These are phyloP conservation scores for Pythium folliculosum DNA, from an alignment of 352 stramenopile species.

Conservation along the genomic window DNA sequence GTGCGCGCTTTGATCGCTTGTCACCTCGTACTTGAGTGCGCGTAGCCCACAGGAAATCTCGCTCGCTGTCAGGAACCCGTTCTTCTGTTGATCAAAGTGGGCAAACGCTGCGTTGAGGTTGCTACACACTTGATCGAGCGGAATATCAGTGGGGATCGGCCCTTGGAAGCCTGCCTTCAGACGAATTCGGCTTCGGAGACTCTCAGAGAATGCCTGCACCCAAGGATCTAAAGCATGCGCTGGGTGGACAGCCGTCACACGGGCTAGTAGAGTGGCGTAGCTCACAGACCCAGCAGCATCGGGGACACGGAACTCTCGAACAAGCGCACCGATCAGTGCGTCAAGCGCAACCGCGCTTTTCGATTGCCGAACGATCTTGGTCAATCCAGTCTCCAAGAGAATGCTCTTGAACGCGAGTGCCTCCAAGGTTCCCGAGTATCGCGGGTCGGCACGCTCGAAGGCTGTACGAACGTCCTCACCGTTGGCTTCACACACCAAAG, in stretches of 20 bases:
- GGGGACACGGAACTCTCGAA: constrained; percentile 49
- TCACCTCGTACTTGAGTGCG: constrained; percentile 47
- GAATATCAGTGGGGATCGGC: constrained; percentile 13
- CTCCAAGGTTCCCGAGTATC: constrained; percentile 44
- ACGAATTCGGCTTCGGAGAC: constrained; percentile 46
- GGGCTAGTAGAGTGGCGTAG: constrained; percentile 30
- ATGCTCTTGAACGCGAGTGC: constrained; percentile 59
- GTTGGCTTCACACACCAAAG: constrained; percentile 36
- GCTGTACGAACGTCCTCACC: constrained; percentile 51
- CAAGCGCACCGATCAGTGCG: constrained; percentile 46
- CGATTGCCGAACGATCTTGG: constrained; percentile 20
- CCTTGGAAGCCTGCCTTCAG: constrained; percentile 20
- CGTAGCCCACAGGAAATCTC: constrained; percentile 40
- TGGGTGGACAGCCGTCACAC: not conserved
- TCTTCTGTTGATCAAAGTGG: constrained; percentile 64
- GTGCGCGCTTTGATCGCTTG: constrained; percentile 34
- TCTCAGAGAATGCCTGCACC: constrained; percentile 36
- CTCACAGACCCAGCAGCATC: constrained; percentile 36
- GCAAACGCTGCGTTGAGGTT: constrained; percentile 52
- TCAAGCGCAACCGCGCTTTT: constrained; percentile 27
- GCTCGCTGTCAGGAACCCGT: constrained; percentile 50
- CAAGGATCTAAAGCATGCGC: constrained; percentile 17
- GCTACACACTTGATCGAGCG: constrained; percentile 6
- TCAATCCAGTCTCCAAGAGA: constrained; percentile 43
- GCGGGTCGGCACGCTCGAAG: constrained; percentile 50